Conservation (phyloP, 352 stramenopile genomes). For the Pythium brassicae region DNA sequence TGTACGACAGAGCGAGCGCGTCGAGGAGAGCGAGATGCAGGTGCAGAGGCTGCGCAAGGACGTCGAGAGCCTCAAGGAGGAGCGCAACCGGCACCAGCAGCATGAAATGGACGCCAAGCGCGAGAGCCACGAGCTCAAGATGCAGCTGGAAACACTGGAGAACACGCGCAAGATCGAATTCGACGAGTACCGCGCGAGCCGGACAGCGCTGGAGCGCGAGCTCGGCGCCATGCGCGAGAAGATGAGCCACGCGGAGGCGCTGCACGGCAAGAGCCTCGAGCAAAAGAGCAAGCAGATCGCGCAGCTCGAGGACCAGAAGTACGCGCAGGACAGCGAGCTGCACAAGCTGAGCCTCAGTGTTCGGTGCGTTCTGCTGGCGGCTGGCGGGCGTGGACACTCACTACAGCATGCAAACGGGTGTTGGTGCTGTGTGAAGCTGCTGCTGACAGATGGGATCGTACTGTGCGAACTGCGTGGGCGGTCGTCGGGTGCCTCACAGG, state of each 20-base stretch:
- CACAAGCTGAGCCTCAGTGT: conserved; percentile 35
- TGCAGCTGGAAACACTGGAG: conserved; percentile 71
- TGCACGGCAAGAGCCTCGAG: conserved; percentile 35
- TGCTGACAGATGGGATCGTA: too few relatives aligned
- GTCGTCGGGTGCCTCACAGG: conserved; percentile 8
- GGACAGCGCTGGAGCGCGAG: conserved; percentile 53
- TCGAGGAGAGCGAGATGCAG: conserved; percentile 49
- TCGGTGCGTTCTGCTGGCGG: conserved; percentile 21
- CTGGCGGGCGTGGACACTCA: background rate
- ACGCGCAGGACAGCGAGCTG: conserved; percentile 46
- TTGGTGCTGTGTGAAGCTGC: background rate
- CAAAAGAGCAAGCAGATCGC: conserved; percentile 55
- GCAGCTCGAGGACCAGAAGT: conserved; percentile 62
- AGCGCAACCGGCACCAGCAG: conserved; percentile 60
- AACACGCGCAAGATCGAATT: conserved; percentile 56
- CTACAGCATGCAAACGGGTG: too few relatives aligned
- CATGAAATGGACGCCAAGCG: conserved; percentile 54
- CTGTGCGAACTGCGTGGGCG: background rate
- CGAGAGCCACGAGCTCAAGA: conserved; percentile 50
- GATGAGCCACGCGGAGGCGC: conserved; percentile 35
- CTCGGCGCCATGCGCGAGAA: conserved; percentile 47
- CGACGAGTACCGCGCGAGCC: conserved; percentile 55
- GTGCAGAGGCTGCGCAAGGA: conserved; percentile 45
- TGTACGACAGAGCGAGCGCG: conserved; percentile 31
- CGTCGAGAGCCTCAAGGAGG: conserved; percentile 34